phyloP scores from a whole-genome alignment of 2,329 filamentous ascomycete species.

The Apiospora aurea region DNA sequence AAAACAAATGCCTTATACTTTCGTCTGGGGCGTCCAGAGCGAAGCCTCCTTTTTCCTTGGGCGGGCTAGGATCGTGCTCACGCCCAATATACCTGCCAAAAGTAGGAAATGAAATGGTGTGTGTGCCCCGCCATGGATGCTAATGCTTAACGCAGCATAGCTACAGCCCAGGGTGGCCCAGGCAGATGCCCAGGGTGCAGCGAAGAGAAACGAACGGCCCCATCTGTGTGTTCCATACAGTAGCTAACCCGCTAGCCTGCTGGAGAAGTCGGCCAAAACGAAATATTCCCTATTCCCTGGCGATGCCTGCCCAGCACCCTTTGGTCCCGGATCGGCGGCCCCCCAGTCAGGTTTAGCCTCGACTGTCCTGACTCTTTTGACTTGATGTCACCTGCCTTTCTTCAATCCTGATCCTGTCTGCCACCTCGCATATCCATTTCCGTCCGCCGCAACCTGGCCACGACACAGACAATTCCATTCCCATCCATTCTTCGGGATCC shows the following conservation, averaged over 20 bases:
- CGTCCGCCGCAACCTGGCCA: neutral
- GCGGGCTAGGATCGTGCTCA: neutral
- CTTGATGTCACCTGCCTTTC: constrained; percentile 16
- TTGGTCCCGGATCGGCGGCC: constrained; percentile 3
- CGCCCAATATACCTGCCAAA: neutral
- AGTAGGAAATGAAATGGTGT: constrained; percentile 17
- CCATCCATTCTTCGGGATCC: constrained; percentile 1
- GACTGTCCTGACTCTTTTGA: constrained; percentile 9
- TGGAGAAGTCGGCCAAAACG: constrained; percentile 4
- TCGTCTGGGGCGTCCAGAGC: neutral
- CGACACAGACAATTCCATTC: neutral
- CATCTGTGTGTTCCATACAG: constrained; percentile 8
- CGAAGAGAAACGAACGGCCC: constrained; percentile 9
- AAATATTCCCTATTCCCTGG: constrained; percentile 16
- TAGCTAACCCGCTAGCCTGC: neutral
- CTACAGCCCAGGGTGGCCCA: neutral
- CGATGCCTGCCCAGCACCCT: constrained; percentile 2
- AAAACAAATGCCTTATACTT: neutral
- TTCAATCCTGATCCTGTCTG: neutral
- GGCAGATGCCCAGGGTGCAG: neutral
- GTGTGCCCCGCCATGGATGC: constrained; percentile 5
- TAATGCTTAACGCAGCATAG: neutral
- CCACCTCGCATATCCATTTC: constrained; percentile 4
- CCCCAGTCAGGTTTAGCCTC: constrained; percentile 19
- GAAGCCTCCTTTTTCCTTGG: neutral